Conservation (phyloP, 2,329 filamentous ascomycete species). For the Epichloe bromicola region DNA sequence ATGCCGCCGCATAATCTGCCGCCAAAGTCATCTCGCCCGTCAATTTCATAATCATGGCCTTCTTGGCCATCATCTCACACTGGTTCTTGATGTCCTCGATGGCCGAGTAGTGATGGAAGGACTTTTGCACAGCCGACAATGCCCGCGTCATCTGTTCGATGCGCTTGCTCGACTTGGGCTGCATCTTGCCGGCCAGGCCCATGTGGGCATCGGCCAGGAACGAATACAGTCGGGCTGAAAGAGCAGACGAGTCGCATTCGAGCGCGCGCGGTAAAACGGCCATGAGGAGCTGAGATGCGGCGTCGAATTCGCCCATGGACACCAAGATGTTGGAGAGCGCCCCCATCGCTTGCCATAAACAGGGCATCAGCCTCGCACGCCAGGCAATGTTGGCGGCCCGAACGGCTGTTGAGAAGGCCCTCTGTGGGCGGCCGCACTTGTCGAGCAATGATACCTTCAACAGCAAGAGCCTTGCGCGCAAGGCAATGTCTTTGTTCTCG, state of each 20-base stretch:
- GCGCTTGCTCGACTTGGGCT: constrained; percentile 28
- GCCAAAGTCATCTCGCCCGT: constrained; percentile 50
- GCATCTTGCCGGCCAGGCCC: constrained; percentile 52
- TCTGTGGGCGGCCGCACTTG: constrained; percentile 53
- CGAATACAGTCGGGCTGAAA: constrained; percentile 55
- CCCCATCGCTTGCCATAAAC: constrained; percentile 60
- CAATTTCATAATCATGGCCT: constrained; percentile 61
- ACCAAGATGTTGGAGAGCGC: constrained; percentile 56
- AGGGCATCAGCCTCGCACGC: constrained; percentile 52
- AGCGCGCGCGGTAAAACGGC: constrained; percentile 64
- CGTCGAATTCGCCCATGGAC: constrained; percentile 56
- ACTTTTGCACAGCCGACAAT: constrained; percentile 46
- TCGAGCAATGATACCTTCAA: constrained; percentile 60
- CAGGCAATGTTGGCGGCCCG: constrained; percentile 63
- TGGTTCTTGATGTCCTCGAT: constrained; percentile 55
- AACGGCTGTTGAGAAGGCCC: constrained; percentile 64
- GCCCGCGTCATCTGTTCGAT: constrained; percentile 47
- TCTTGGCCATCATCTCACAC: constrained; percentile 72
- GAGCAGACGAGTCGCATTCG: constrained; percentile 50
- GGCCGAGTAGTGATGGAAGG: constrained; percentile 50
- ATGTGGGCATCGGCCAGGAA: constrained; percentile 65
- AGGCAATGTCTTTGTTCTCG: constrained; percentile 41
- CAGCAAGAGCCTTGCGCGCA: constrained; percentile 58
- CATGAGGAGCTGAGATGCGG: constrained; percentile 50
- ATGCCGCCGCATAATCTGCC: constrained; percentile 54